Percentiles rank a stretch among this genome's conserved stretches.
Evolutionary conservation across 352 stramenopile genomes (phyloP).

Genomic region (Paralagenidium karlingii): DNA sequence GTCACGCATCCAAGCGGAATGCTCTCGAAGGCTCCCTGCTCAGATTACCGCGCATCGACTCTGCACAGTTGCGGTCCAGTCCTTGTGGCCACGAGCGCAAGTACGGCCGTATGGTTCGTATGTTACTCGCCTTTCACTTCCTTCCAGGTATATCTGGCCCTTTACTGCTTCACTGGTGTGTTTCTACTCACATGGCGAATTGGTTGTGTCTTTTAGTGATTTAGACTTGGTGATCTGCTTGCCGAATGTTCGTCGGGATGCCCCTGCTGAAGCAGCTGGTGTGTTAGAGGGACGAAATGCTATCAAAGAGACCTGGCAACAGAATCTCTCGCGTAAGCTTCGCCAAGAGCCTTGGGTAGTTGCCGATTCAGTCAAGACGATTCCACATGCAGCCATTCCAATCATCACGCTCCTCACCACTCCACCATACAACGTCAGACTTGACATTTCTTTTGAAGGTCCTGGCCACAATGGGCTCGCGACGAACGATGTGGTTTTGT

Average conservation of each 20-base stretch:
- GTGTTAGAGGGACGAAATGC: conserved; percentile 96
- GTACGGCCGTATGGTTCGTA: conserved; percentile 96
- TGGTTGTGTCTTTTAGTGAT: conserved; percentile 41
- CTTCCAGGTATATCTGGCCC: too few relatives aligned
- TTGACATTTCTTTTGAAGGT: conserved; percentile 97
- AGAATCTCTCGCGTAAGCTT: conserved; percentile 92
- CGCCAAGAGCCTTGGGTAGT: conserved; percentile 89
- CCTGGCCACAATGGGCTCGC: conserved; percentile 92
- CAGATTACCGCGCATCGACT: conserved; percentile 66
- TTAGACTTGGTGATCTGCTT: conserved; percentile 96
- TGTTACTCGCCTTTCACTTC: conserved; percentile 90
- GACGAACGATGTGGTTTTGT: conserved; percentile 89
- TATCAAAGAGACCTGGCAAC: conserved; percentile 97
- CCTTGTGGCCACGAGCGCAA: conserved; percentile 91
- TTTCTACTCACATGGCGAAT: conserved; percentile 1
- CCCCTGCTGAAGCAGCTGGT: conserved; percentile 88
- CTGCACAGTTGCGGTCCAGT: conserved; percentile 74
- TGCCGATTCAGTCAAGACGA: conserved; percentile 91
- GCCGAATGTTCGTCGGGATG: conserved; percentile 93
- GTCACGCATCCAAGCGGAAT: conserved; percentile 62
- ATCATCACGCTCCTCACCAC: conserved; percentile 92
- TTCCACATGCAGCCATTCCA: conserved; percentile 93
- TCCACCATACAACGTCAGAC: conserved; percentile 60
- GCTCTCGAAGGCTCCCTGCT: conserved; percentile 42
- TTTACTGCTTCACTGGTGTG: neutral